Evolutionary conservation across 768 basidiomycete species (phyloP).

Genomic region (Lyophyllum decastes): DNA sequence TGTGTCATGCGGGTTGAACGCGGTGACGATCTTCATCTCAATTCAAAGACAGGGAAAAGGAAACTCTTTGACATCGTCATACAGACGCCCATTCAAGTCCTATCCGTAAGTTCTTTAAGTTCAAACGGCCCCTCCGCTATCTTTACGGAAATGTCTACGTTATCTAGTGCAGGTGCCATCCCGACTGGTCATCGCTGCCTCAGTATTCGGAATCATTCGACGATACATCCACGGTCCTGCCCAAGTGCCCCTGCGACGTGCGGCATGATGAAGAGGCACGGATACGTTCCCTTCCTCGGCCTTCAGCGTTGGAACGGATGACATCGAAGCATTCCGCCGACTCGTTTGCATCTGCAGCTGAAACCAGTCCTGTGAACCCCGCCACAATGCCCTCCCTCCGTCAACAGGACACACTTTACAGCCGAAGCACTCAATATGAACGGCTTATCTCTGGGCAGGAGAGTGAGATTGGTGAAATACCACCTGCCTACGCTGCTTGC

Average conservation of each 20-base stretch:
- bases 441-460: conserved; percentile 82
- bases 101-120: conserved; percentile 64
- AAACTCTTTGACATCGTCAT: conserved; percentile 89
- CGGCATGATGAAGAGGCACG: conserved; percentile 9
- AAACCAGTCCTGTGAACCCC: conserved; percentile 35
- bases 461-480: conserved; percentile 79
- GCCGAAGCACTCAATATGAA: conserved; percentile 65
- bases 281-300: background rate
- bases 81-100: conserved; percentile 82
- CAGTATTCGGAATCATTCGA: conserved; percentile 61
- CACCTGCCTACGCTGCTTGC: conserved; percentile 66
- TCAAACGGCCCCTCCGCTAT: background rate
- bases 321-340: conserved; percentile 34
- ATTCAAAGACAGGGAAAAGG: conserved; percentile 66
- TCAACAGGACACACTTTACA: conserved; percentile 35
- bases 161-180: conserved; percentile 77
- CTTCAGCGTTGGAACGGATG: conserved; percentile 29
- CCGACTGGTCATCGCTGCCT: conserved; percentile 79
- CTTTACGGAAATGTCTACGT: background rate
- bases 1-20: conserved; percentile 81
- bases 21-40: conserved; percentile 66
- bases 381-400: conserved; percentile 29
- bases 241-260: conserved; percentile 49
- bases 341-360: conserved; percentile 35
- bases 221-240: conserved; percentile 30